Evolutionary conservation across 2,329 filamentous ascomycete genomes (phyloP).

Genomic region (Epichloe festucae): DNA sequence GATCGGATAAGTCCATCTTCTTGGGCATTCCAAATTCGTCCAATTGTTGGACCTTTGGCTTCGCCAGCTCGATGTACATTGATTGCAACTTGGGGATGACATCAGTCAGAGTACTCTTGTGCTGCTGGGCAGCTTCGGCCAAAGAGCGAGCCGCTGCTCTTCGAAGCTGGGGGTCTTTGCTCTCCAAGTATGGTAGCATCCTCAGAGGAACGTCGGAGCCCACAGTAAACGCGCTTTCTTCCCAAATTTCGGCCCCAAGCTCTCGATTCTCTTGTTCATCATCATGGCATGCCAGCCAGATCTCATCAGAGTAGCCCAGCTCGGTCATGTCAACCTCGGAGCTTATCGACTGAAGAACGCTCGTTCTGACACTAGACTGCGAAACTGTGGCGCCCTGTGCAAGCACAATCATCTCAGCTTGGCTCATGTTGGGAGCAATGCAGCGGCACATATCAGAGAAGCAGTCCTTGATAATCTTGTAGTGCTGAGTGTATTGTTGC

Average conservation of each 20-base stretch:
- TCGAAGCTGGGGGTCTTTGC: slow-evolving; percentile 67
- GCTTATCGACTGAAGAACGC: slow-evolving; percentile 79
- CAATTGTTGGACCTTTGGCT: slow-evolving; percentile 68
- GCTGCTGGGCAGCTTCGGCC: slow-evolving; percentile 55
- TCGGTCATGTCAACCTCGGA: slow-evolving; percentile 87
- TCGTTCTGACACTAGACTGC: slow-evolving; percentile 66
- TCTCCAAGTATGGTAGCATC: slow-evolving; percentile 66
- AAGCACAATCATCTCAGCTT: slow-evolving; percentile 62
- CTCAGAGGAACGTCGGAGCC: slow-evolving; percentile 49
- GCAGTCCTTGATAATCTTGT: slow-evolving; percentile 89
- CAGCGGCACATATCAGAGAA: slow-evolving; percentile 75
- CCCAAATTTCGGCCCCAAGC: slow-evolving; percentile 81
- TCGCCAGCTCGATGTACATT: slow-evolving; percentile 66
- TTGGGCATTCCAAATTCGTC: slow-evolving; percentile 92
- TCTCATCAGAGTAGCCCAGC: slow-evolving; percentile 71
- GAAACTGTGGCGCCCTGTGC: slow-evolving; percentile 67
- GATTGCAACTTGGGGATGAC: slow-evolving; percentile 54
- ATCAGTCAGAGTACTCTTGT: slow-evolving; percentile 45
- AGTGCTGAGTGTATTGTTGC: slow-evolving; percentile 83
- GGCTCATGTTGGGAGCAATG: slow-evolving; percentile 66
- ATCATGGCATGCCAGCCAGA: slow-evolving; percentile 90
- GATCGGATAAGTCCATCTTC: slow-evolving; percentile 76
- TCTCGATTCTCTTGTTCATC: slow-evolving; percentile 78
- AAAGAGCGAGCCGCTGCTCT: slow-evolving; percentile 72
- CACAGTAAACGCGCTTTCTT: slow-evolving; percentile 72